phyloP scores from a whole-genome alignment of 2,329 filamentous ascomycete genomes.

The Colletotrichum eremochloae region DNA sequence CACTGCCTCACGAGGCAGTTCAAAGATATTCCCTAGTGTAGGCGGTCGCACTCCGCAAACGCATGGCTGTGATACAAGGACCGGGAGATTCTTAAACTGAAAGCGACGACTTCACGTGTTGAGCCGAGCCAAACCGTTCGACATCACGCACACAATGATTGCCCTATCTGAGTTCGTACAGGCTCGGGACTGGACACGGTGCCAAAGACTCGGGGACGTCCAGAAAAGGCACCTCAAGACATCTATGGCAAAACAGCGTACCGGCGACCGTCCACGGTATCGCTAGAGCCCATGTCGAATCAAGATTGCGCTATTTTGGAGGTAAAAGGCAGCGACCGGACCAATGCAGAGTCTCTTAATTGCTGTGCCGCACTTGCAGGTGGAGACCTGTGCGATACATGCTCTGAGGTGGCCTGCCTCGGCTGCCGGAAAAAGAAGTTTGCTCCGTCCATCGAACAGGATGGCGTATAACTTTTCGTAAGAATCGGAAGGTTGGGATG shows the following conservation, averaged over 20 bases:
- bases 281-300: not conserved
- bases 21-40: not conserved
- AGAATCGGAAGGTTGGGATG: not conserved
- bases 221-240: not conserved
- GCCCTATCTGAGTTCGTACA: not conserved
- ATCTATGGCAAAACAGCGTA: not conserved
- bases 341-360: not conserved
- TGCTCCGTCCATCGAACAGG: constrained; percentile 13
- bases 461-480: not conserved
- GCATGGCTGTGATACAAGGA: constrained; percentile 20
- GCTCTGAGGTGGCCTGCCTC: not conserved
- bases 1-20: not conserved
- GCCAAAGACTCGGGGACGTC: not conserved
- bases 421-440: constrained; percentile 20
- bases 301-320: not conserved
- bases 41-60: constrained; percentile 20
- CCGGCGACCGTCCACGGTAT: not conserved
- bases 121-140: not conserved
- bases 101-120: not conserved
- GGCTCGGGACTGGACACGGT: not conserved
- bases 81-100: not conserved
- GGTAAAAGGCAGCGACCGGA: too few relatives aligned
- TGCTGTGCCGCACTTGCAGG: constrained; percentile 6
- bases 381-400: constrained; percentile 2
- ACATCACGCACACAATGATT: not conserved